Evolutionary conservation across 345 rosid species (phyloP), one percentile per base, ranked within the genome.

Genomic region (Linum tenue): DNA sequence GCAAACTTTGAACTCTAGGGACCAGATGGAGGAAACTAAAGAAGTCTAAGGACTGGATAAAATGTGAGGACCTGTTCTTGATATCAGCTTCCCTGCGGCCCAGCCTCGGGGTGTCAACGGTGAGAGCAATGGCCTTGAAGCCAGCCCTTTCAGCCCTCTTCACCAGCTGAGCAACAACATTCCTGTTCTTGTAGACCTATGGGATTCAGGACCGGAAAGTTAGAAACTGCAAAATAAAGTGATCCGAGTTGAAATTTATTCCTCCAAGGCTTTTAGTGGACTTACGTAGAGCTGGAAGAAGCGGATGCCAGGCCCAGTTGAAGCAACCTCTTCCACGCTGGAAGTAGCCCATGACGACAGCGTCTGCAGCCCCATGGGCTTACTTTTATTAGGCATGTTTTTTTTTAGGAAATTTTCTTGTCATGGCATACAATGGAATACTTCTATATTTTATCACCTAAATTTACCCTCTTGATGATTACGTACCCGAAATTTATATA

Each of bases 21-120:
- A 48, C 15, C 11, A 0, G 2, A 3, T 48, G 6, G 50, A 43
- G 50, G 44, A 41, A 4, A 41, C 9, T 4, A 41, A 41, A 41
- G 44, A 41, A 41, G 53, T 3, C 9, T 9, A 48, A 15, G 53
- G 14, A 48, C 10, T n/a, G 2, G n/a, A n/a, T 56, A 10, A n/a
- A n/a, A 15, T 35, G 1, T n/a, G 11, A 9, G 60, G 5, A 90
- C 98, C 96, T 84, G 81, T 92, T 92, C 84, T 90, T 92, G 80
- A 92, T 92, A 77, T 90, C 97, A 35, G 97, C 80, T 75, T 92
- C 98, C 69, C 98, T 81, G 22, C 97, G 94, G 40, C 98, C 98
- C 22, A 92, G 96, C 77, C 86, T 82, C 39, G 98, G 98, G 60
- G 97, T 92, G 73, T 92, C 98, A 39, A 86, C 96, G n/a, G 97